Percentiles rank a stretch among this genome's conserved stretches.
phyloP scores from a whole-genome alignment of 2,329 filamentous ascomycete species.

The Exophiala phaeomuriformis region DNA sequence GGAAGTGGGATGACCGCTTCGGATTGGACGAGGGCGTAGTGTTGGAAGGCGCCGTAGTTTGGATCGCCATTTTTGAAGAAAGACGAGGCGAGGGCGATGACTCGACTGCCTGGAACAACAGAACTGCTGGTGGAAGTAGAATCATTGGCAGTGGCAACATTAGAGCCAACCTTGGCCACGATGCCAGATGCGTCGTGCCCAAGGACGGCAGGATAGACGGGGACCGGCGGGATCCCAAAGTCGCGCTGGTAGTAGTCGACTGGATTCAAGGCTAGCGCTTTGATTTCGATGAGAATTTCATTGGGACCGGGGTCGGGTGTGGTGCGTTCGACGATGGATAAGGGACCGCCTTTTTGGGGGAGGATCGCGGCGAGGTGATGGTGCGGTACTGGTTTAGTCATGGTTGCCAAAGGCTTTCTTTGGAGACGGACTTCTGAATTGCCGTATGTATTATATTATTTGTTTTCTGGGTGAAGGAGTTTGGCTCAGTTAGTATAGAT shows the following conservation, averaged over 20 bases:
- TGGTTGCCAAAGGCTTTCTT: background rate
- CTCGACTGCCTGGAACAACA: conserved; percentile 29
- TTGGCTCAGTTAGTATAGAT: too few species aligned
- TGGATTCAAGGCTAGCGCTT: conserved; percentile 38
- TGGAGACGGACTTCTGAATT: too few species aligned
- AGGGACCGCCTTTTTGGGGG: conserved; percentile 33
- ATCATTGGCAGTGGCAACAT: conserved; percentile 15
- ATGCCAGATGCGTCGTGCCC: conserved; percentile 31
- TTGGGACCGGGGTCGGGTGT: conserved; percentile 34
- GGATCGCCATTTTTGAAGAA: conserved; percentile 29
- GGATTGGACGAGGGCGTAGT: conserved; percentile 29
- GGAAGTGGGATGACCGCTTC: conserved; percentile 31
- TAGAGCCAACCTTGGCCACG: conserved; percentile 28
- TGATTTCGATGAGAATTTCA: conserved; percentile 37
- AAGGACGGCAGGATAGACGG: conserved; percentile 24
- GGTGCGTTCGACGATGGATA: conserved; percentile 34
- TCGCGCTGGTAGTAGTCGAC: conserved; percentile 30
- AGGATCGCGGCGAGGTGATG: conserved; percentile 40
- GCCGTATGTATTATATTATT: too few species aligned
- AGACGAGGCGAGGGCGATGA: conserved; percentile 28
- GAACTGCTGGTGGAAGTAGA: too few species aligned
- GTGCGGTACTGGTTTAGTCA: conserved; percentile 5
- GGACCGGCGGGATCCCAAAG: conserved; percentile 30
- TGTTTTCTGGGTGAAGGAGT: too few species aligned
- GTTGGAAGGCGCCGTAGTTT: conserved; percentile 30